Base-by-base conservation (phyloP, 2,329 filamentous ascomycete genomes). In the Phaeophleospora eucalypticola region DNA sequence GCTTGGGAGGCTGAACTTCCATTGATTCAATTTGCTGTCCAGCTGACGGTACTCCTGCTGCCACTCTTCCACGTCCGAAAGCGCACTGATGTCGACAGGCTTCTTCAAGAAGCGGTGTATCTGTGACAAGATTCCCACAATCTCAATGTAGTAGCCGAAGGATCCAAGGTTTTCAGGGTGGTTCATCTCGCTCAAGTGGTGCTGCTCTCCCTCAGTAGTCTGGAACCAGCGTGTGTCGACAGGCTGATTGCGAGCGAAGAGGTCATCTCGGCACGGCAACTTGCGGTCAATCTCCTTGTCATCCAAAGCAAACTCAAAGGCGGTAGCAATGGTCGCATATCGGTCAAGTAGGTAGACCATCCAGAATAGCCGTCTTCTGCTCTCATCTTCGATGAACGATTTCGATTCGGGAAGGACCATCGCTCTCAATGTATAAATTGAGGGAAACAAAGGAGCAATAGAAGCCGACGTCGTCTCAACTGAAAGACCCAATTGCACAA, bases 281-380 rank as follows among this genome's bases (percentile, higher is more conserved):
- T 82, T 87, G 18, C 90, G 81, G 63, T 95, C 89, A 36, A 95
- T 91, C 61, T 95, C 89, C 62, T 85, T 87, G 60, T 95, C 89
- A 56, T 91, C 84, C 15, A 96, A 71, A 0, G 88, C 87, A 64
- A 95, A 95, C 58, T 95, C 89, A 58, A 95, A 95, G 0, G 90
- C 89, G 0, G 90, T 95, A 0, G 89, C 85, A 46, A 95, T 84
- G 0, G 89, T 95, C 1, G 89, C 89, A 63, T 95, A 95, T 41
- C 90, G 79, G 64, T 96, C 90, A 4, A 96, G 76, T 10, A 95
- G 71, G 62, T 95, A 96, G 9, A 95, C 83, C 83, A 94, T 91
- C 90, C 90, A 96, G 66, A 96, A 95, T 1, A 95, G 73, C 19
- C 90, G 77, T 20, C 90, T 79, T 20, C 89, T 77, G 35, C 87